Conservation (phyloP, 75 land plant genomes). For the Pinus albicaulis region DNA sequence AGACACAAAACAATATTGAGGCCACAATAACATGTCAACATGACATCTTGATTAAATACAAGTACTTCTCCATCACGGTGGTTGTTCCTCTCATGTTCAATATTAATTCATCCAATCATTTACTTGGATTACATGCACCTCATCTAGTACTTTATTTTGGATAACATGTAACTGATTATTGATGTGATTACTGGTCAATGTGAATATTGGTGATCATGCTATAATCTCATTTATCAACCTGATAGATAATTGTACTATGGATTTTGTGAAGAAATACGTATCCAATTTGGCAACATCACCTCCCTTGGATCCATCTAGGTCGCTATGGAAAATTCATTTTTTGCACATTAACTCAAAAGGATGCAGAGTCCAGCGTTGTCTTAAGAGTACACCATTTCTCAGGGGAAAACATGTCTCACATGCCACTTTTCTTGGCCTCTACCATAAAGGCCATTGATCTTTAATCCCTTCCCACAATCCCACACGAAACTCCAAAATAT, state of each 20-base stretch:
- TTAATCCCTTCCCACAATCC: slow-evolving; percentile 44
- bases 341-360: slow-evolving; percentile 36
- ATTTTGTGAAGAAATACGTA: slow-evolving; percentile 57
- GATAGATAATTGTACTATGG: slow-evolving; percentile 9
- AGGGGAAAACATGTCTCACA: slow-evolving; percentile 85
- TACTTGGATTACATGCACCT: not conserved
- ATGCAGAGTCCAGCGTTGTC: slow-evolving; percentile 37
- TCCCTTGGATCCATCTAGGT: slow-evolving; percentile 44
- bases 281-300: slow-evolving; percentile 25
- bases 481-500: slow-evolving; percentile 2
- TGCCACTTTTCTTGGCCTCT: slow-evolving; percentile 77
- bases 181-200: slow-evolving; percentile 4
- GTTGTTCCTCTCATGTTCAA: slow-evolving; percentile 10
- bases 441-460: slow-evolving; percentile 51
- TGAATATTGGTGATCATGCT: slow-evolving; percentile 52
- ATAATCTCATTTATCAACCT: slow-evolving; percentile 21
- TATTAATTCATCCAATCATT: too few relatives aligned
- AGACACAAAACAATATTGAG: slow-evolving; percentile 24
- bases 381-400: slow-evolving; percentile 76
- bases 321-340: slow-evolving; percentile 75
- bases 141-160: not conserved
- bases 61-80: slow-evolving; percentile 64
- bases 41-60: slow-evolving; percentile 54
- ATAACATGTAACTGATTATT: not conserved
- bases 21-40: slow-evolving; percentile 26